Percentiles rank a stretch among this genome's conserved stretches.
These are phyloP conservation scores for Xylariaceae sp. DNA, from an alignment of 2,329 filamentous ascomycete genomes.

Conservation along the genomic window DNA sequence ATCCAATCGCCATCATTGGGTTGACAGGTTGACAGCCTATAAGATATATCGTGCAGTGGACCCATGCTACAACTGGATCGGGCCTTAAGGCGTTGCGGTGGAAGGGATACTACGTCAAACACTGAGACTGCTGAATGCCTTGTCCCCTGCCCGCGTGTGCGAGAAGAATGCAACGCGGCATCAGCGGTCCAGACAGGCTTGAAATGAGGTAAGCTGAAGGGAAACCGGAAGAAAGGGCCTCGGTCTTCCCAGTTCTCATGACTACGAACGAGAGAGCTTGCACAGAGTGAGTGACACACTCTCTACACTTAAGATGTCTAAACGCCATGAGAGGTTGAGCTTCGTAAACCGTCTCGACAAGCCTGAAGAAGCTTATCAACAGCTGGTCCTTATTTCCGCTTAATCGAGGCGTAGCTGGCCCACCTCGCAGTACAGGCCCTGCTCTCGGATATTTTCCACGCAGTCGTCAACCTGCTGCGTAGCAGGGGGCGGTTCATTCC, in stretches of 20 bases:
- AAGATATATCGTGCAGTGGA: constrained; percentile 22
- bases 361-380: neutral
- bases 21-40: constrained; percentile 21
- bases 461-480: constrained; percentile 4
- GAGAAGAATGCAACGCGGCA: no score
- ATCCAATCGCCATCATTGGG: constrained; percentile 18
- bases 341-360: no score
- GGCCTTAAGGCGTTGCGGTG: constrained; percentile 17
- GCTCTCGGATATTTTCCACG: constrained; percentile 5
- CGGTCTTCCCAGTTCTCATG: no score
- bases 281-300: no score
- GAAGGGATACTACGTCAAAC: constrained; percentile 8
- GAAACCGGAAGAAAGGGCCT: no score
- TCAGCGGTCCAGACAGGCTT: no score
- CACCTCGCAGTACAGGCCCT: neutral
- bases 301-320: no score
- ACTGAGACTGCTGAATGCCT: neutral
- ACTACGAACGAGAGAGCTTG: no score
- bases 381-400: neutral
- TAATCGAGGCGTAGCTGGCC: constrained; percentile 1
- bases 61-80: constrained; percentile 22
- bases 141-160: constrained; percentile 1
- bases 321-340: no score
- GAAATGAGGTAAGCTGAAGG: no score
- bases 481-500: constrained; percentile 2